Evolutionary conservation across 768 basidiomycete species (phyloP), one percentile per base, ranked within the genome.

Genomic region (Serendipita sp.): DNA sequence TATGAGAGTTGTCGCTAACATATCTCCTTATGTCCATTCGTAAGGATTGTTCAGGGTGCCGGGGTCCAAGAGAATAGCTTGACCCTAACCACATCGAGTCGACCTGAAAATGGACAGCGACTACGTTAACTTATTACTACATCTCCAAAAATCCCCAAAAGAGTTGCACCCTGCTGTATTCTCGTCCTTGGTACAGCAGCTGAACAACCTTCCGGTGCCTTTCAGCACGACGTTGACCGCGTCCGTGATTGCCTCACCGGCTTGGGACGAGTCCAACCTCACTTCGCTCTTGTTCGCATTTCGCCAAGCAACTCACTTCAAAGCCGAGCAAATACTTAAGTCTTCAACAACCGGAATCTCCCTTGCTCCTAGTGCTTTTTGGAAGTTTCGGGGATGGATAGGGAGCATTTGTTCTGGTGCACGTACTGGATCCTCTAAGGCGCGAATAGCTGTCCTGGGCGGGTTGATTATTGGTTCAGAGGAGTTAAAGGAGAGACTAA

Each of bases 391-490:
- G 3, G 72, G 76, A 68, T 88, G 86, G 86, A 73, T 78, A 2
- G 68, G 70, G 11, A 78, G 78, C 16, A 73, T 84, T 1, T 68
- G 84, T 36, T 78, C 77, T 62, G 86, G 86, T 3, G 70, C 86
- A 46, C 81, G 83, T 68, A 86, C 88, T 1, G 86, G 87, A 2
- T 79, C 83, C 67, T 76, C 85, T 0, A 74, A 86, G 16, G 74
- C 85, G 8, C 76, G 84, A 41, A 75, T 89, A 16, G 82, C 83
- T 3, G 83, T 82, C 56, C 81, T 79, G 64, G 80, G 79, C 28
- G 89, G 89, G 0, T 73, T 89, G 15, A 70, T 90, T 35, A 71
- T 84, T 11, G 89, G 85, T 0, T 71, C 87, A 38, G 79, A 83
- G 60, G 88, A 88, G 66, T 70, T 80, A 51, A 76, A 67, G 66